Percentiles rank a stretch among this genome's conserved stretches.
These are phyloP conservation scores for Chlorophyllum brunneum DNA, from an alignment of 768 basidiomycete genomes.

Conservation along the genomic window DNA sequence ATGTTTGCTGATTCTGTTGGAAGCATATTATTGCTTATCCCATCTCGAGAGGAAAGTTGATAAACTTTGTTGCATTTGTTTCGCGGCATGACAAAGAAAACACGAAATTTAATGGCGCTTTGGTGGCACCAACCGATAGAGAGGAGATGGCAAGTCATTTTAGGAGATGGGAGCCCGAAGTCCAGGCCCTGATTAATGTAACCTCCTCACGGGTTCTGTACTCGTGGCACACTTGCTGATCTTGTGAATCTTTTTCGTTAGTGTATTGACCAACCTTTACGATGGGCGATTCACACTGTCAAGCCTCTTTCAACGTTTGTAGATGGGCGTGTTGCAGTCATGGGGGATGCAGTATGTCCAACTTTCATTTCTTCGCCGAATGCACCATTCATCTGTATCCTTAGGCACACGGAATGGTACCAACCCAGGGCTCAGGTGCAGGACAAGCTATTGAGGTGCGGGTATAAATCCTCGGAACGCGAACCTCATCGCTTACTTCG, in stretches of 20 bases:
- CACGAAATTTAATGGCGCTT: conserved; percentile 45
- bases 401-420: conserved; percentile 50
- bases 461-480: conserved; percentile 10
- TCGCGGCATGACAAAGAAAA: conserved; percentile 48
- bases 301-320: conserved; percentile 48
- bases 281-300: conserved; percentile 65
- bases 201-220: conserved; percentile 12
- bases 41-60: conserved; percentile 48
- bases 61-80: conserved; percentile 63
- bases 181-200: conserved; percentile 53
- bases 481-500: conserved; percentile 24
- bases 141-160: conserved; percentile 44
- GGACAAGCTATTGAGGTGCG: conserved; percentile 55
- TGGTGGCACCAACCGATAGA: conserved; percentile 44
- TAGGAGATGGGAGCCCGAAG: conserved; percentile 55
- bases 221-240: conserved; percentile 1
- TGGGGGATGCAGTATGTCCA: conserved; percentile 47
- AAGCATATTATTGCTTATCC: conserved; percentile 65
- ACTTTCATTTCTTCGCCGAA: background rate
- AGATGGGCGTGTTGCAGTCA: conserved; percentile 43
- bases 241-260: conserved; percentile 21
- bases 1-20: background rate
- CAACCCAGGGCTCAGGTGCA: conserved; percentile 56
- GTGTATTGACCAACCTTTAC: conserved; percentile 48
- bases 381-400: conserved; percentile 10